These are phyloP conservation scores for Phytophthora tubulina DNA, from an alignment of 352 stramenopile genomes.

Conservation along the genomic window DNA sequence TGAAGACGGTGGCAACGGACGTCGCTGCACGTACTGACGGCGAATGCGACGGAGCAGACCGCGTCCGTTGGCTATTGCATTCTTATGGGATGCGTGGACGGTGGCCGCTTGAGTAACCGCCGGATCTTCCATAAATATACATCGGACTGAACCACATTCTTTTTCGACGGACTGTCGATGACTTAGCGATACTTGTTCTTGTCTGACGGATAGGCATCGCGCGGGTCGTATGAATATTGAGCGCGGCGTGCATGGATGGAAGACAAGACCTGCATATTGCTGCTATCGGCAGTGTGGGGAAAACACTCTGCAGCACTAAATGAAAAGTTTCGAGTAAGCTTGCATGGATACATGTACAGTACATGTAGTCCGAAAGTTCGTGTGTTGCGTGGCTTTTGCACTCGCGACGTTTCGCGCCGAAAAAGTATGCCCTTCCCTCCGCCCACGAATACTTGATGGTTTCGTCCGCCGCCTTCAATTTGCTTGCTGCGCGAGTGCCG, in stretches of 20 bases:
- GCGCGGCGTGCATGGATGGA: neutral
- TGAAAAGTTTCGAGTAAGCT: too few species aligned
- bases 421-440: neutral
- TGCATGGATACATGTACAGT: too few species aligned
- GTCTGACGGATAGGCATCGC: slow-evolving; percentile 3
- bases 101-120: slow-evolving; percentile 9
- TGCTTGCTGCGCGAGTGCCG: too few species aligned
- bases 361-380: slow-evolving; percentile 1
- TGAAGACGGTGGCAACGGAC: slow-evolving; percentile 12
- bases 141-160: neutral
- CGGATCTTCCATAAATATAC: slow-evolving; percentile 7
- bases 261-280: too few species aligned
- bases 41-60: slow-evolving; percentile 26
- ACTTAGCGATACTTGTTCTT: neutral
- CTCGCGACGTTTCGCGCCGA: neutral
- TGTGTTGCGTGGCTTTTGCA: neutral
- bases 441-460: neutral
- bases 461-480: too few species aligned
- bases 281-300: too few species aligned
- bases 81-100: slow-evolving; percentile 11
- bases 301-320: too few species aligned
- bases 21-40: slow-evolving; percentile 5
- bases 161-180: neutral
- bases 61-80: slow-evolving; percentile 18
- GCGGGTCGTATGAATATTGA: neutral